These are phyloP conservation scores for Oryza longistaminata DNA, from an alignment of 176 grass and related monocot species.

Conservation along the genomic window DNA sequence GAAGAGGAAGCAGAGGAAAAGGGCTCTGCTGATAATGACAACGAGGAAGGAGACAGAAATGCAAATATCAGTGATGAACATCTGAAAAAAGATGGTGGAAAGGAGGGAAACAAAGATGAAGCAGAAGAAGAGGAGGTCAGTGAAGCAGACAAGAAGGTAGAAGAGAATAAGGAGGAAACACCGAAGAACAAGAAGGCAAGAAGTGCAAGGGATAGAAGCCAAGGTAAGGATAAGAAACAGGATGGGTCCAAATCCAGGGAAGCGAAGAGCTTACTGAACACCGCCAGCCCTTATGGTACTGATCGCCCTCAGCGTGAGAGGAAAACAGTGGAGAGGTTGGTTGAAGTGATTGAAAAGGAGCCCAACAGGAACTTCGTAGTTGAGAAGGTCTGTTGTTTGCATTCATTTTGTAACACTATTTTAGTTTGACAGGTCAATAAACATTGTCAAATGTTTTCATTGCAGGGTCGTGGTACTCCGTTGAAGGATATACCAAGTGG, in stretches of 20 bases:
- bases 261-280: slow-evolving; percentile 53
- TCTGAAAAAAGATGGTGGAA: slow-evolving; percentile 3
- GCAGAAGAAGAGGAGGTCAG: slow-evolving; percentile 24
- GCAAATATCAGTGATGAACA: slow-evolving; percentile 3
- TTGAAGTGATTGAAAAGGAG: slow-evolving; percentile 99
- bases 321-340: slow-evolving; percentile 96
- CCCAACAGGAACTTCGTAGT: slow-evolving; percentile 66
- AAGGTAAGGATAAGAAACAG: slow-evolving; percentile 53
- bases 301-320: slow-evolving; percentile 95
- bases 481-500: slow-evolving; percentile 91
- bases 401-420: slow-evolving; percentile 11
- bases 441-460: slow-evolving; percentile 30
- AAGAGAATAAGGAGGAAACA: slow-evolving; percentile 57
- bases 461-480: slow-evolving; percentile 89
- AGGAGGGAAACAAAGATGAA: slow-evolving; percentile 28
- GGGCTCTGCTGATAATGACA: slow-evolving; percentile 33
- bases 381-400: slow-evolving; percentile 74
- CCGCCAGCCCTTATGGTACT: slow-evolving; percentile 47
- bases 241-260: slow-evolving; percentile 54
- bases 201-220: slow-evolving; percentile 57
- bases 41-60: not conserved
- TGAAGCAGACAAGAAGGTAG: slow-evolving; percentile 34
- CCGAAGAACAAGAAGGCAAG: slow-evolving; percentile 69
- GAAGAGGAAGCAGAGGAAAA: slow-evolving; percentile 40
- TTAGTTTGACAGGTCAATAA: slow-evolving; percentile 19